These are phyloP conservation scores for Cryptosporidium felis DNA, from an alignment of 169 alveolate species.

Conservation along the genomic window DNA sequence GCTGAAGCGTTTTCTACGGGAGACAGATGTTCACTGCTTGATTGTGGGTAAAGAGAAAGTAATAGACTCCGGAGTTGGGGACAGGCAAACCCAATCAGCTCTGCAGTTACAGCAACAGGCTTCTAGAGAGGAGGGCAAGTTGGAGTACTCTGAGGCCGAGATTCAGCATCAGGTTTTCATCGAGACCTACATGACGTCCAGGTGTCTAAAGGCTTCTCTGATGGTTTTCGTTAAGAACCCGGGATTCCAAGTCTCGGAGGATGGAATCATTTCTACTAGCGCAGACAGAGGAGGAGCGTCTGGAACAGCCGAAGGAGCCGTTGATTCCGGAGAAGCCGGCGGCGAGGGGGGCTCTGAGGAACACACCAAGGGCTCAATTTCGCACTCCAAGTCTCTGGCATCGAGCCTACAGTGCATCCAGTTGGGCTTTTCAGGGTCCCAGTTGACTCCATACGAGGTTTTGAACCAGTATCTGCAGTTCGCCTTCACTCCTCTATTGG, in stretches of 20 bases:
- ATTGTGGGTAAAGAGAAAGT: conserved; percentile 80
- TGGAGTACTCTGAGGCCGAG: conserved; percentile 39
- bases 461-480: conserved; percentile 76
- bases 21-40: conserved; percentile 77
- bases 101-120: neutral
- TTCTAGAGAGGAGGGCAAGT: conserved; percentile 12
- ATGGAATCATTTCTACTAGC: conserved; percentile 57
- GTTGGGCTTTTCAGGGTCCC: conserved; percentile 75
- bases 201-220: conserved; percentile 58
- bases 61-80: conserved; percentile 36
- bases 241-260: conserved; percentile 73
- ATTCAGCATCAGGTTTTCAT: conserved; percentile 39
- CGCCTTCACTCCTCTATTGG: conserved; percentile 76
- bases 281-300: conserved; percentile 39
- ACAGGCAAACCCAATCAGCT: neutral
- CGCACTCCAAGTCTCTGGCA: conserved; percentile 28
- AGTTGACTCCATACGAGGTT: conserved; percentile 72
- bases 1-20: conserved; percentile 77
- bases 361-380: neutral
- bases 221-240: conserved; percentile 76
- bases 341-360: conserved; percentile 1
- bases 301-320: neutral
- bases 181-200: conserved; percentile 61
- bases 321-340: neutral
- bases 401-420: conserved; percentile 62